Percentiles rank a stretch among this genome's conserved stretches.
Evolutionary conservation across 202 grass and related monocot genomes (phyloP).

Genomic region (Brachypodium distachyon): DNA sequence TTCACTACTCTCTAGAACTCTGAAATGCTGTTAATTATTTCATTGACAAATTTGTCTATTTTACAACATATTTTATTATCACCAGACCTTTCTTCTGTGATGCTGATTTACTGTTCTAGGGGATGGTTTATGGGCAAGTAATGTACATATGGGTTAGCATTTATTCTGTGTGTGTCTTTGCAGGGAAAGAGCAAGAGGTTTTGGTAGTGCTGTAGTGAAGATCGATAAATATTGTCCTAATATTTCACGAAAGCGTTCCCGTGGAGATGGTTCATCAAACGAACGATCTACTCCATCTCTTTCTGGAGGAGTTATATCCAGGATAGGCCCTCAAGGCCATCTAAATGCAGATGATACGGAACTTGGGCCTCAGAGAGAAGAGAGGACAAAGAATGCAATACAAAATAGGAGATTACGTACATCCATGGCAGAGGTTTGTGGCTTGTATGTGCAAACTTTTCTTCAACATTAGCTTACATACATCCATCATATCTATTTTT

Average conservation of each 20-base stretch:
- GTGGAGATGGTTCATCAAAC: constrained; percentile 52
- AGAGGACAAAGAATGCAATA: constrained; percentile 49
- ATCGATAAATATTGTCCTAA: constrained; percentile 54
- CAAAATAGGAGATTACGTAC: constrained; percentile 65
- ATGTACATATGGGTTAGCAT: constrained; percentile 9
- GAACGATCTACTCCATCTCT: constrained; percentile 36
- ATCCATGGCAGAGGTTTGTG: constrained; percentile 48
- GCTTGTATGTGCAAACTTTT: constrained; percentile 26
- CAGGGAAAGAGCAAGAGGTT: constrained; percentile 50
- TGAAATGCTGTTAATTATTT: constrained; percentile 2
- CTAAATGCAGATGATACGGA: constrained; percentile 54
- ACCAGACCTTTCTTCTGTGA: neutral
- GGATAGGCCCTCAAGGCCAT: constrained; percentile 39
- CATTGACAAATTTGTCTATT: constrained; percentile 7
- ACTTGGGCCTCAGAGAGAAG: constrained; percentile 57
- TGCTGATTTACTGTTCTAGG: neutral
- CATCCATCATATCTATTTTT: constrained; percentile 10
- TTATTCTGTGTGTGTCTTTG: constrained; percentile 10
- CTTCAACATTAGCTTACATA: neutral
- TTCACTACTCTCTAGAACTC: constrained; percentile 6
- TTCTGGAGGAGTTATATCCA: constrained; percentile 46
- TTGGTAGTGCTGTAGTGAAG: constrained; percentile 43
- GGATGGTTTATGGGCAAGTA: neutral
- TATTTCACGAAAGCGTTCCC: constrained; percentile 55
- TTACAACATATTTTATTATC: neutral